Evolutionary conservation across 495 filamentous ascomycete genomes (phyloP).

Genomic region (Podospora bellae-mahoneyi): DNA sequence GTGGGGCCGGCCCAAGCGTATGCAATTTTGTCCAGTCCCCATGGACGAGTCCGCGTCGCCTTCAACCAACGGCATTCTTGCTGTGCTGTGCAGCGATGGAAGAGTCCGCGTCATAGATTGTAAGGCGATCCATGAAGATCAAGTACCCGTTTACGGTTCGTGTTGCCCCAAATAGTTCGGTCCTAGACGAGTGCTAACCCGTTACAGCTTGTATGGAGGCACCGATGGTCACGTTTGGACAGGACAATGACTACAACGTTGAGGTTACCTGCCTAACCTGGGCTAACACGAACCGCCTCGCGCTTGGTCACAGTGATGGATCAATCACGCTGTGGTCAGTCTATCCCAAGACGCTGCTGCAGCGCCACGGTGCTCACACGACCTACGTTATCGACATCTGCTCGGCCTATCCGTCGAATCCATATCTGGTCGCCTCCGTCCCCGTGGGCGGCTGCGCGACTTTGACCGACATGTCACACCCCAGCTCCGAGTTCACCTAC

Average conservation of each 20-base stretch:
- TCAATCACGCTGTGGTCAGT: slow-evolving; percentile 50
- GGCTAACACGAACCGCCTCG: slow-evolving; percentile 47
- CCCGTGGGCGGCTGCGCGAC: slow-evolving; percentile 46
- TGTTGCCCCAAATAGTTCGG: neutral
- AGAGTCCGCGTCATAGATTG: slow-evolving; percentile 42
- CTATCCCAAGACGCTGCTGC: slow-evolving; percentile 37
- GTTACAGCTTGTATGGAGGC: slow-evolving; percentile 38
- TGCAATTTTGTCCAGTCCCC: slow-evolving; percentile 47
- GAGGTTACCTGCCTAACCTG: slow-evolving; percentile 47
- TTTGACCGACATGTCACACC: slow-evolving; percentile 44
- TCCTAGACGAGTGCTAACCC: neutral
- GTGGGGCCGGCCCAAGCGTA: slow-evolving; percentile 42
- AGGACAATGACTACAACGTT: slow-evolving; percentile 40
- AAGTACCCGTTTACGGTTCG: slow-evolving; percentile 36
- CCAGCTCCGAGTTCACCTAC: slow-evolving; percentile 46
- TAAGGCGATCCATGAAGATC: slow-evolving; percentile 24
- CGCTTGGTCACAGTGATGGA: slow-evolving; percentile 46
- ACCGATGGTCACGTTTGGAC: slow-evolving; percentile 40
- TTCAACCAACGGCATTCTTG: slow-evolving; percentile 33
- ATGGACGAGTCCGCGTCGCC: slow-evolving; percentile 19
- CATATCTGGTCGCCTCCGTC: slow-evolving; percentile 43
- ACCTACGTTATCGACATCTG: slow-evolving; percentile 47
- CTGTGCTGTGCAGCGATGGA: slow-evolving; percentile 42
- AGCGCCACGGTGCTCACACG: slow-evolving; percentile 41
- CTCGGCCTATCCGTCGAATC: slow-evolving; percentile 46